Evolutionary conservation across 2,329 filamentous ascomycete genomes (phyloP).

Genomic region (Pyrenophora teres): DNA sequence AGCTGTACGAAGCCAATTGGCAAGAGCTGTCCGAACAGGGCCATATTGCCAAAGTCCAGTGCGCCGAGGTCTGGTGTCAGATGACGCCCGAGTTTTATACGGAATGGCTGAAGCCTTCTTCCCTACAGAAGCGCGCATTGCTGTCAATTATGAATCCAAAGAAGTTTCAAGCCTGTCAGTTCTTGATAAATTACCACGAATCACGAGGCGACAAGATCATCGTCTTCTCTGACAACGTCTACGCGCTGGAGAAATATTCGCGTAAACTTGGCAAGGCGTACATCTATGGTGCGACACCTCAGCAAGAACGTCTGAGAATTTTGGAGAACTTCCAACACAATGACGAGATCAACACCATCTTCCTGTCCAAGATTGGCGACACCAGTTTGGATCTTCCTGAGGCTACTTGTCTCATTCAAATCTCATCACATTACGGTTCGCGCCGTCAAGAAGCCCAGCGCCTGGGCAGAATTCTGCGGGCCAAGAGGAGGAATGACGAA

Average conservation of each 20-base stretch:
- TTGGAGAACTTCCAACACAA: slow-evolving; percentile 96
- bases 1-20: slow-evolving; percentile 98
- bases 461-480: slow-evolving; percentile 87
- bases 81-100: slow-evolving; percentile 99
- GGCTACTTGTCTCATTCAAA: slow-evolving; percentile 95
- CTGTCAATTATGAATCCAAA: slow-evolving; percentile 97
- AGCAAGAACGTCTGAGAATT: slow-evolving; percentile 83
- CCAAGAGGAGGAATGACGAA: slow-evolving; percentile 94
- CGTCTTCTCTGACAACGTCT: slow-evolving; percentile 97
- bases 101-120: slow-evolving; percentile 75
- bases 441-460: slow-evolving; percentile 95
- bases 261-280: slow-evolving; percentile 82
- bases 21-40: slow-evolving; percentile 97
- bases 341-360: slow-evolving; percentile 85
- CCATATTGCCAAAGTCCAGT: slow-evolving; percentile 95
- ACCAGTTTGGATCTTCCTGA: slow-evolving; percentile 97
- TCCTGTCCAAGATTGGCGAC: slow-evolving; percentile 96
- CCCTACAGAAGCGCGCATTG: slow-evolving; percentile 67
- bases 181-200: slow-evolving; percentile 98
- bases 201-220: slow-evolving; percentile 95
- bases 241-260: slow-evolving; percentile 85
- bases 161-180: slow-evolving; percentile 97
- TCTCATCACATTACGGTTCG: slow-evolving; percentile 96
- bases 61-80: slow-evolving; percentile 97
- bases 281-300: slow-evolving; percentile 87